Evolutionary conservation across 2,329 filamentous ascomycete species (phyloP), one percentile per base, ranked within the genome.

Genomic region (Neodidymelliopsis sp.): DNA sequence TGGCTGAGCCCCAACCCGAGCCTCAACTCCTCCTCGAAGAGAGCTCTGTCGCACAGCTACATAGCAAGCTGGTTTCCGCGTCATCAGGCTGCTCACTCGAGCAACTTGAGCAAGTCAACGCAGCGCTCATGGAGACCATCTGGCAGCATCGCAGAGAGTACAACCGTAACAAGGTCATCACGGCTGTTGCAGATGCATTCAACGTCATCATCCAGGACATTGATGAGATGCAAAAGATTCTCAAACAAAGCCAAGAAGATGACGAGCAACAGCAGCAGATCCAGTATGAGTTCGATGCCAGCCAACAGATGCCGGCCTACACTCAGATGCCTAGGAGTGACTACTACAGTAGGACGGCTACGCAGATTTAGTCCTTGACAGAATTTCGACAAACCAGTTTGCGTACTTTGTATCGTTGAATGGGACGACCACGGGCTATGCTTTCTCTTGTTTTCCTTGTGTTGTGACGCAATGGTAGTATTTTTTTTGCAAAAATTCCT

Each of bases 61-160:
- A 91, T 47, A 70, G 79, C 0, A 78, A 84, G 27, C 76, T 96
- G 24, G 85, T 87, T 0, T 75, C 82, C 20, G 79, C 81, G 33
- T 93, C 89, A 2, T 86, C 84, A 15, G 90, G 90, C 1, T 90
- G 89, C 70, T 89, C 87, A 0, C 89, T 99, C 41, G 94, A 99
- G 75, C 93, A 99, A 72, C 78, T 99, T 15, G 93, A 97, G 77
- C 93, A 97, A 73, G 87, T 97, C 69, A 92, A 92, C 70, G 87
- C 91, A 6, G 85, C 88, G 59, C 78, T 97, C 56, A 97, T 97
- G 93, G 89, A 93, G 53, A 85, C 87, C 56, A 83, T 97, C 33
- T 99, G 94, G 94, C 81, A 81, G 53, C 83, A 82, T 52, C 83
- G 91, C 38, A 81, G 84, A 36, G 87, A 95, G 65, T 94, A 90